Base-by-base conservation (phyloP, 2,329 filamentous ascomycete species). In the Ceratocystis papillata region DNA sequence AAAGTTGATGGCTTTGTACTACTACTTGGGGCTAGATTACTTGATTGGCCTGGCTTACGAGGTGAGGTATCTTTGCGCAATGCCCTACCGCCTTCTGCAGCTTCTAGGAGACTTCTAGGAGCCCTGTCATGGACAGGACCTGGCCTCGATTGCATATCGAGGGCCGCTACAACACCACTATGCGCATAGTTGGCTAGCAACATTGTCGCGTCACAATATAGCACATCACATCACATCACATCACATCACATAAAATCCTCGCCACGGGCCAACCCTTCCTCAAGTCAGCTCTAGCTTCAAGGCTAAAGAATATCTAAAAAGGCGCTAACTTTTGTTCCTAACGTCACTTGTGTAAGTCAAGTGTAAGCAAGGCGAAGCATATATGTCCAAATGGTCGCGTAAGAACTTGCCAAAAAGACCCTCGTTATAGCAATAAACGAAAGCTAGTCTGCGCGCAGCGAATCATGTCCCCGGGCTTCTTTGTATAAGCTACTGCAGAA, bases 181-280 rank as follows among this genome's bases (percentile, higher is more conserved):
- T 41, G 12, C 37, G 12, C 37, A 15, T 41, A 41, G 37, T 41
- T 41, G 37, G 12, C 37, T 4, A 12, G 37, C 10, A 41, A 41
- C 37, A 41, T 12, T 2, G 10, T 41, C 37, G 37, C 10, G 10
- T 41, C 46, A 7, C 12, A 8, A 10, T 10, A 57, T 15, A 57
- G n/a, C 53, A 55, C 53, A 8, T 37, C 33, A 57, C 25, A 57
- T 57, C 50, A 55, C 50, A 57, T 28, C 50, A 55, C 50, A 57
- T 28, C 50, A 55, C 25, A 37, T 37, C 10, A 15, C 10, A 41
- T 15, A 20, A 12, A 57, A 17, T 30, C 4, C 53, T 2, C 8
- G 3, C 17, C 12, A 12, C 48, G n/a, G 6, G 17, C 12, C 15
- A 30, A 17, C 6, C 8, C 50, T 55, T 25, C 50, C 17, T 22